Conservation (phyloP, 805 yeast genomes). For the Barnettozyma wickerhamii region DNA sequence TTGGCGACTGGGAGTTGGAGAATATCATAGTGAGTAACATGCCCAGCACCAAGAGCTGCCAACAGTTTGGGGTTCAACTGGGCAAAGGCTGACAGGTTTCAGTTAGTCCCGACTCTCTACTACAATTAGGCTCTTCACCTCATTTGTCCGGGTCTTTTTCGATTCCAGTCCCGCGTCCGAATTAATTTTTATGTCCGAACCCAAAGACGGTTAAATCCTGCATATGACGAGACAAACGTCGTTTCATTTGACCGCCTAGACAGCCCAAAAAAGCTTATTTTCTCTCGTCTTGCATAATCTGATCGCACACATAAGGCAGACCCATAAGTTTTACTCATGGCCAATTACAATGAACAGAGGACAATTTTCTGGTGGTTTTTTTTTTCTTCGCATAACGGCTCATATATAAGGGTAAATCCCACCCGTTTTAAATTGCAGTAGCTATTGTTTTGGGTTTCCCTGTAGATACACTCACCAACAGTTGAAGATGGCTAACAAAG, state of each 20-base stretch:
- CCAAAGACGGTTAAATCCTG: neutral
- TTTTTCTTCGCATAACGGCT: neutral
- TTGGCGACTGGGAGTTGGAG: too few species aligned
- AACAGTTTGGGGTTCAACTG: too few species aligned
- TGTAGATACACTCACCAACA: neutral
- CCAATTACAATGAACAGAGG: neutral
- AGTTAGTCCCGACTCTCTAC: too few species aligned
- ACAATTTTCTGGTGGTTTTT: neutral
- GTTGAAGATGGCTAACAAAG: slow-evolving; percentile 10
- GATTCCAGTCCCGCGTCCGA: too few species aligned
- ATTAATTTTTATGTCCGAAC: neutral
- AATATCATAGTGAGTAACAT: too few species aligned
- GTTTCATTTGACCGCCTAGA: too few species aligned
- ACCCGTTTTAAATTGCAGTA: neutral
- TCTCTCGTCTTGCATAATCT: slow-evolving; percentile 6
- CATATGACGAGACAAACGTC: neutral
- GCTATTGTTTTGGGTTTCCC: too few species aligned
- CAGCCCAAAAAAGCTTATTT: slow-evolving; percentile 1
- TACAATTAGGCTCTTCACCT: too few species aligned
- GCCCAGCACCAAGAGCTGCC: too few species aligned
- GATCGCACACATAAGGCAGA: slow-evolving; percentile 1
- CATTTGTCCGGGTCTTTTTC: too few species aligned
- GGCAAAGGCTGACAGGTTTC: too few species aligned
- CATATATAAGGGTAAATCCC: slow-evolving; percentile 1
- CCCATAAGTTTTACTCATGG: too few species aligned